Base-by-base conservation (phyloP, 179 eudicot genomes). In the Beta macrorhiza region DNA sequence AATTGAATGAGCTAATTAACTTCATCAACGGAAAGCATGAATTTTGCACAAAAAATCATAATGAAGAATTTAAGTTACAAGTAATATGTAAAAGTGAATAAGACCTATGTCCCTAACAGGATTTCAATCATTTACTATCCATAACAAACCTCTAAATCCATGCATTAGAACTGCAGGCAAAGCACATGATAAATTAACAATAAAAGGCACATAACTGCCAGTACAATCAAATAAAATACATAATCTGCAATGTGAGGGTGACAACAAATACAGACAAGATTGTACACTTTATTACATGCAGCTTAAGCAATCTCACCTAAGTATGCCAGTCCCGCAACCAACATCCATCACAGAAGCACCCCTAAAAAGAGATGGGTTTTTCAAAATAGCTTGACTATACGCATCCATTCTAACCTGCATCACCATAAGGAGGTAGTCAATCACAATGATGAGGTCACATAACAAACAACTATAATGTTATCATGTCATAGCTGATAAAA, bases 301-400 rank as follows among this genome's bases (percentile, higher is more conserved):
- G 49, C 37, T 45, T 67, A 19, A 69, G 56, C 7, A 51, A 75
- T 83, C 88, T 85, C 82, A 92, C 97, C 96, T 95, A 62, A 95
- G 84, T 81, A 95, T 95, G 78, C 99, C 98, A 73, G 99, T 95
- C 81, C 99, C 99, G 79, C 98, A 95, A 80, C 99, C 99, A 51
- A 95, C 93, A 85, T 95, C 99, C 86, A 95, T 84, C 72, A 95
- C 99, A 53, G 87, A 85, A 65, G 98, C 95, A 78, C 88, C 90
- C 3, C 72, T 82, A 71, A 95, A 68, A 75, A 95, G 93, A 84
- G 97, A 91, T 65, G 98, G 98, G 75, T 95, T 95, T 56, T 85
- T 86, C 86, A 87, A 52, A 80, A 95, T 89, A 67, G 99, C 99
- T 76, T 91, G 88, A 77, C 90, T 85, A 84, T 95, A 95, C 77